phyloP scores from a whole-genome alignment of 495 filamentous ascomycete genomes.

The Thermothielavioides terrestris region DNA sequence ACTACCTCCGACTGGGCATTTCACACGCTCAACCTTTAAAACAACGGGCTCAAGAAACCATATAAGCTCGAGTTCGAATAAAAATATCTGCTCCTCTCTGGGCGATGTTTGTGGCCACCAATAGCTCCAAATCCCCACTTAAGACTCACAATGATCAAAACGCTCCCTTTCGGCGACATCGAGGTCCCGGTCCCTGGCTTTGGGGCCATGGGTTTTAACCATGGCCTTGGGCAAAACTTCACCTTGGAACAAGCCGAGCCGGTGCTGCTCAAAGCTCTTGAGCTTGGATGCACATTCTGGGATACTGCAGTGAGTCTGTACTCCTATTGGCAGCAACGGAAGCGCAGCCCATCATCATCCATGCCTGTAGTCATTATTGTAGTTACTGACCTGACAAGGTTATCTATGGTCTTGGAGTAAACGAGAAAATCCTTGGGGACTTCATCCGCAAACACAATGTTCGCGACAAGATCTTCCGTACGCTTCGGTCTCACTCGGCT shows the following conservation, averaged over 20 bases:
- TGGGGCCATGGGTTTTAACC: neutral
- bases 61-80: neutral
- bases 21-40: neutral
- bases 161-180: neutral
- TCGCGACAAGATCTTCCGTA: neutral
- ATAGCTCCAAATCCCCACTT: neutral
- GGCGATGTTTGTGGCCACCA: neutral
- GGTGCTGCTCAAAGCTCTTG: neutral
- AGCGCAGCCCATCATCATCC: neutral
- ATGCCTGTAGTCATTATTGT: neutral
- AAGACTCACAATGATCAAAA: neutral
- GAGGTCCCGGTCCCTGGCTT: neutral
- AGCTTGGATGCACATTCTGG: neutral
- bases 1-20: neutral
- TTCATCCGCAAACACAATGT: neutral
- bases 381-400: neutral
- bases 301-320: neutral
- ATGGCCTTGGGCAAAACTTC: neutral
- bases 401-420: neutral
- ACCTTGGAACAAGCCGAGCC: neutral
- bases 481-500: neutral
- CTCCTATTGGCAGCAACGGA: neutral
- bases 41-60: neutral
- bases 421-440: neutral
- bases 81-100: neutral